Base-by-base conservation (phyloP, 305 asterid genomes). In the Plantago coronopus region DNA sequence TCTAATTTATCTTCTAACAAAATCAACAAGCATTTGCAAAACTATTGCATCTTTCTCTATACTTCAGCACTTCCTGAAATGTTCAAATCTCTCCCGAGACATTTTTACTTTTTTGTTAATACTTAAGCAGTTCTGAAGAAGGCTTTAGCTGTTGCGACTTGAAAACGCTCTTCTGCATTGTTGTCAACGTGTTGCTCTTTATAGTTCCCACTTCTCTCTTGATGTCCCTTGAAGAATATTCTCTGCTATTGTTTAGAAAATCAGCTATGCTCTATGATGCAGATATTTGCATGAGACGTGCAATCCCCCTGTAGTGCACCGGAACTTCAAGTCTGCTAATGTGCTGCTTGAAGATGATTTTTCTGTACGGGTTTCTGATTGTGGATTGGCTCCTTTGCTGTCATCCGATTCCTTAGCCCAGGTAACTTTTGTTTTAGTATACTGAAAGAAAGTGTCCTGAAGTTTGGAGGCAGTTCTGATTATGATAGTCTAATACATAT, bases 211-310 rank as follows among this genome's bases (percentile, higher is more conserved):
- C 37, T 20, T 42, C 25, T 57, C 38, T 55, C 44, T 13, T 22
- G 54, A 34, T 53, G 40, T 53, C n/a, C 57, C 51, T 38, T 31
- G 48, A 44, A 20, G 12, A 66, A 62, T 38, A n/a, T n/a, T n/a
- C n/a, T n/a, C n/a, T 58, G 18, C 34, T 43, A 25, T 55, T 27
- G 18, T 54, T 29, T 58, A 37, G 75, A 61, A 57, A 62, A 63
- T 78, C 57, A 67, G 29, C 43, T 50, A 56, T 70, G 49, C 55
- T 76, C 55, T 48, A 54, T 48, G 63, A n/a, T 58, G 59, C 64
- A 93, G 99, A 88, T 89, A 89, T 72, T 75, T 93, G 85, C 99
- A 93, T n/a, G 99, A 93, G 78, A 80, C 65, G 56, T 76, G 83
- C 64, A 84, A 72, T 69, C 99, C 90, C 34, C 85, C 88, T 21